These are phyloP conservation scores for Arctium lappa DNA, from an alignment of 129 eudicot genomes.

Conservation along the genomic window DNA sequence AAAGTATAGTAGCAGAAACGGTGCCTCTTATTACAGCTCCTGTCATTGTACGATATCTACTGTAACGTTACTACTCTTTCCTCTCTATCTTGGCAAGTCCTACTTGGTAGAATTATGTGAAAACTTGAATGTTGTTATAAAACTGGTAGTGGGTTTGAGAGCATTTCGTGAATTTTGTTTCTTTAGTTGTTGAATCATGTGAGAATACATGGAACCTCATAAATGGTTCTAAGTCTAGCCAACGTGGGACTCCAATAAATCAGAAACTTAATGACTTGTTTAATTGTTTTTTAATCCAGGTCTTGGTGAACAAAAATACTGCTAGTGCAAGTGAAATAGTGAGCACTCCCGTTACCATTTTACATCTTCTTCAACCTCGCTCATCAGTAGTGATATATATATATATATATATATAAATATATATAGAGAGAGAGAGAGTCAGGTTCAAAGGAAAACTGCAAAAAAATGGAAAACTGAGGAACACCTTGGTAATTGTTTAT, in stretches of 20 bases:
- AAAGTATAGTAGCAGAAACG: constrained; percentile 61
- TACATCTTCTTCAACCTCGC: background rate
- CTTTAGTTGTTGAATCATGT: background rate
- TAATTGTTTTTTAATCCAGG: constrained; percentile 44
- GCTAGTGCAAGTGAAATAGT: constrained; percentile 99
- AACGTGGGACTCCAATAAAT: background rate
- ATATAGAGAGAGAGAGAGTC: too few relatives aligned
- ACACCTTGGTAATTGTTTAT: too few relatives aligned
- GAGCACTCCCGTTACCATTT: constrained; percentile 29
- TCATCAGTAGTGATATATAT: background rate
- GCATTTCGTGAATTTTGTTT: background rate
- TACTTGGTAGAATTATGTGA: background rate
- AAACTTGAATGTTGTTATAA: background rate
- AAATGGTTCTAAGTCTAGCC: background rate
- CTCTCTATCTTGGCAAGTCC: background rate
- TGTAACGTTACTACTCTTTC: background rate
- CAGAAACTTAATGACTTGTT: background rate
- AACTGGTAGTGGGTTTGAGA: background rate
- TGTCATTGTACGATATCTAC: constrained; percentile 53
- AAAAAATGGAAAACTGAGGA: too few relatives aligned
- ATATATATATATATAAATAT: background rate
- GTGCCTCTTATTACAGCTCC: constrained; percentile 75
- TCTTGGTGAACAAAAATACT: constrained; percentile 87
- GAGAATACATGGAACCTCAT: background rate
- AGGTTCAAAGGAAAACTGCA: too few relatives aligned